Percentiles rank a stretch among this genome's conserved stretches.
phyloP scores from a whole-genome alignment of 345 rosid genomes.

The Melastoma malabathricum region DNA sequence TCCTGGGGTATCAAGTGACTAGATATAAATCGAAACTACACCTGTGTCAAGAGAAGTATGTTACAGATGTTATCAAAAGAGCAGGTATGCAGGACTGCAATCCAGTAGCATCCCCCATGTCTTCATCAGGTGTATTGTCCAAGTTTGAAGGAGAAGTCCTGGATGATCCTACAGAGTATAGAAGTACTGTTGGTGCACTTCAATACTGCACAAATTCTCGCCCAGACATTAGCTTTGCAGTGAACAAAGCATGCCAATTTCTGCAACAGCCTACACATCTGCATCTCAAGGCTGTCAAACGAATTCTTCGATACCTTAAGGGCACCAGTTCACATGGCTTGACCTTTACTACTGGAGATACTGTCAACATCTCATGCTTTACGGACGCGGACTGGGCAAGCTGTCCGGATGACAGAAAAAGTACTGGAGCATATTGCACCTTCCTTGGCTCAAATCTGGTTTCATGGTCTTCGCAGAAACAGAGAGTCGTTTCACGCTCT shows the following conservation, averaged over 20 bases:
- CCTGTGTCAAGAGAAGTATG: not conserved
- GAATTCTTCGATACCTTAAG: not conserved
- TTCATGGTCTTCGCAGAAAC: not conserved
- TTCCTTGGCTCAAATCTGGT: not conserved
- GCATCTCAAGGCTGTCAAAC: not conserved
- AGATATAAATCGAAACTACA: not conserved
- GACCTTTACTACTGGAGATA: not conserved
- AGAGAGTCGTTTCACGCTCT: not conserved
- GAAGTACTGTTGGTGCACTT: not conserved
- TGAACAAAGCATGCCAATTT: not conserved
- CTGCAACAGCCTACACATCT: not conserved
- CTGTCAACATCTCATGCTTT: not conserved
- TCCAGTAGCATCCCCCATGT: too few species aligned
- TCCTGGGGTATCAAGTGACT: not conserved
- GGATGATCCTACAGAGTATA: too few species aligned
- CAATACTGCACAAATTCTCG: not conserved
- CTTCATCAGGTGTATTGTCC: too few species aligned
- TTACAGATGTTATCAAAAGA: fast-evolving
- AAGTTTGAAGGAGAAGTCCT: too few species aligned
- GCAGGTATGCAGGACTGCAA: too few species aligned
- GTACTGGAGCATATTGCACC: not conserved
- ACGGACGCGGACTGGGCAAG: not conserved
- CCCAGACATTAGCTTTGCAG: too few species aligned
- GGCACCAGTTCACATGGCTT: not conserved
- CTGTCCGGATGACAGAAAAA: not conserved